A percentile compares a stretch with the other conserved stretches of the same genome.
Conservation (phyloP, 352 stramenopile species). For the Pythium coloratum region DNA sequence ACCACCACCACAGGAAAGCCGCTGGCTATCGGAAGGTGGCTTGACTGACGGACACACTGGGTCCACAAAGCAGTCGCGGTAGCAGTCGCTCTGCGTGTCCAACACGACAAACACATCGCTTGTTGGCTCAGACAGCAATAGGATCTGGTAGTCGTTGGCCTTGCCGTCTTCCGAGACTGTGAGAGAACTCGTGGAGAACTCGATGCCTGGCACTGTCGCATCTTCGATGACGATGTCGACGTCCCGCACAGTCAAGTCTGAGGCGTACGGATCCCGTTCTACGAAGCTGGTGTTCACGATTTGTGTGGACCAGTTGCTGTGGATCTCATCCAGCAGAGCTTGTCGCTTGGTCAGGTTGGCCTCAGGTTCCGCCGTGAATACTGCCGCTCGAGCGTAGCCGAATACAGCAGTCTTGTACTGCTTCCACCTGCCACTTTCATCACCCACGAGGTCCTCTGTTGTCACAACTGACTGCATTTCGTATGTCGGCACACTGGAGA, state of each 20-base stretch:
- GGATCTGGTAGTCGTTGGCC: conserved; percentile 72
- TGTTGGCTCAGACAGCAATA: conserved; percentile 66
- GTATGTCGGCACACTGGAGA: conserved; percentile 32
- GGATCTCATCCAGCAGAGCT: conserved; percentile 27
- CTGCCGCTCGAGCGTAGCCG: conserved; percentile 1
- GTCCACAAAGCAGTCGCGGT: conserved; percentile 41
- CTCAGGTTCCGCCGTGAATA: background rate
- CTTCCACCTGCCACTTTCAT: conserved; percentile 11
- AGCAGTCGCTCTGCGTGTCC: conserved; percentile 54
- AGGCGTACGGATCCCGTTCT: conserved; percentile 16
- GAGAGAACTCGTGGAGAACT: conserved; percentile 68
- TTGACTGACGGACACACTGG: conserved; percentile 5
- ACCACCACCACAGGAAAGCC: conserved; percentile 13
- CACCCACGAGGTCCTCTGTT: conserved; percentile 21
- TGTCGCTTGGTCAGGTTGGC: background rate
- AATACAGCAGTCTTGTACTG: conserved; percentile 12
- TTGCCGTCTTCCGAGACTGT: conserved; percentile 65
- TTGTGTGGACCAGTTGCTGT: conserved; percentile 45
- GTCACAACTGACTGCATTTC: conserved; percentile 33
- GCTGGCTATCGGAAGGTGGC: background rate
- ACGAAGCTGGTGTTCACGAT: conserved; percentile 24
- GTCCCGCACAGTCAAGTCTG: conserved; percentile 1
- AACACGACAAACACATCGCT: conserved; percentile 45
- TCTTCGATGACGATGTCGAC: conserved; percentile 39
- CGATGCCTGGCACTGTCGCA: conserved; percentile 52